Evolutionary conservation across 1,284 basidiomycete species (phyloP), one percentile per base, ranked within the genome.

Genomic region (Tilletiopsis washingtonensis): DNA sequence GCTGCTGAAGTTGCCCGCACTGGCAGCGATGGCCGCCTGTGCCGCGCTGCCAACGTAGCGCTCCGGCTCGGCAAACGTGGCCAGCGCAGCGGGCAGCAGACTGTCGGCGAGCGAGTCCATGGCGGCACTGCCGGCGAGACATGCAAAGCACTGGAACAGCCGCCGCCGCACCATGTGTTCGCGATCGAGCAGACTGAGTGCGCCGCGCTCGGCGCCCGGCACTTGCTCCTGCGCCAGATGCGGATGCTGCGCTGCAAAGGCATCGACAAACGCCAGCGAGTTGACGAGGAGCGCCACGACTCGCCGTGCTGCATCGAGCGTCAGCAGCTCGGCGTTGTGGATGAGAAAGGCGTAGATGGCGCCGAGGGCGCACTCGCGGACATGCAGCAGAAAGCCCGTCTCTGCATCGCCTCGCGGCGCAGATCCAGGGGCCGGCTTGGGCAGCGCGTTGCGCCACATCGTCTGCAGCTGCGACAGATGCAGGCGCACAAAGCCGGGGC

Each of bases 391-490:
- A 76, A 97, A 98, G 47, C 80, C 80, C 91, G 91, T 97, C 67
- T 97, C 94, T 0, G 80, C 54, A 17, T 69, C 67, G 12, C 62
- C 63, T n/a, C 67, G 57, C 0, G 56, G 77, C 19, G 81, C 77
- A 27, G 82, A 82, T 19, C 89, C 79, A 15, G 83, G 81, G 0
- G 81, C 78, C 0, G 89, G 86, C 74, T 97, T 97, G 1, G 93
- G 90, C 0, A 98, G 78, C 2, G 94, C 91, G 64, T 98, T 98
- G 29, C 93, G 79, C 94, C 94, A 98, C 1, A 98, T 80, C 0
- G 93, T 87, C 23, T 98, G 80, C 5, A 98, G 78, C 65, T 96
- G 91, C 0, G 90, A 85, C 1, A 97, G 79, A 73, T 97, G 91
- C 0, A 87, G 82, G 27, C 88, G 83, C 43, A 96, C 88, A 64